phyloP scores from a whole-genome alignment of 2,329 filamentous ascomycete genomes.

The Ophiocordyceps camponoti-rufipedis region DNA sequence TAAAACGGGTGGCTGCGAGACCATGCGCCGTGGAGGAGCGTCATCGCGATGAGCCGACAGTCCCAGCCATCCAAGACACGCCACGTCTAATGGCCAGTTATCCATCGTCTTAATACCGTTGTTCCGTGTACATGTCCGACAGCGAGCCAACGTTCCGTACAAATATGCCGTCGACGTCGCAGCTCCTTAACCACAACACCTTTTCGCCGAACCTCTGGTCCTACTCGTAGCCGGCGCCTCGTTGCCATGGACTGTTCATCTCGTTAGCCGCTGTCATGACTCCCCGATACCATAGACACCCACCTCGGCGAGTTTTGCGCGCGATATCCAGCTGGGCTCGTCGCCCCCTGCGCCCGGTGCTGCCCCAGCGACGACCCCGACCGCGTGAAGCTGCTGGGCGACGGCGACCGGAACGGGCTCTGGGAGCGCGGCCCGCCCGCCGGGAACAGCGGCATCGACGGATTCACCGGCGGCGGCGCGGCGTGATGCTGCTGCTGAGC shows the following conservation, averaged over 20 bases:
- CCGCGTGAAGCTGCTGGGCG: constrained; percentile 15
- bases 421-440: constrained; percentile 15
- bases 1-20: too few species aligned
- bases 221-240: constrained; percentile 25
- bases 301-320: constrained; percentile 22
- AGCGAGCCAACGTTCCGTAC: too few species aligned
- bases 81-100: too few species aligned
- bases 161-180: too few species aligned
- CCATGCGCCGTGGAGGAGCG: too few species aligned
- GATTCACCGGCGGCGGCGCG: constrained; percentile 15
- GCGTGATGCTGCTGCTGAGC: neutral
- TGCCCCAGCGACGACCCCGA: constrained; percentile 6
- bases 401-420: constrained; percentile 16
- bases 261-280: neutral
- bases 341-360: constrained; percentile 13
- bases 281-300: constrained; percentile 1
- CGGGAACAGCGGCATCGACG: constrained; percentile 24
- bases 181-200: neutral
- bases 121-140: too few species aligned
- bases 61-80: too few species aligned
- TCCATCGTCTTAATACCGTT: too few species aligned
- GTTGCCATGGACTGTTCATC: constrained; percentile 22
- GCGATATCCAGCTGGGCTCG: constrained; percentile 16
- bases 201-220: neutral
- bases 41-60: too few species aligned